Percentiles rank a stretch among this genome's conserved stretches.
These are phyloP conservation scores for Tylopilus sp. DNA, from an alignment of 768 basidiomycete genomes.

Conservation along the genomic window DNA sequence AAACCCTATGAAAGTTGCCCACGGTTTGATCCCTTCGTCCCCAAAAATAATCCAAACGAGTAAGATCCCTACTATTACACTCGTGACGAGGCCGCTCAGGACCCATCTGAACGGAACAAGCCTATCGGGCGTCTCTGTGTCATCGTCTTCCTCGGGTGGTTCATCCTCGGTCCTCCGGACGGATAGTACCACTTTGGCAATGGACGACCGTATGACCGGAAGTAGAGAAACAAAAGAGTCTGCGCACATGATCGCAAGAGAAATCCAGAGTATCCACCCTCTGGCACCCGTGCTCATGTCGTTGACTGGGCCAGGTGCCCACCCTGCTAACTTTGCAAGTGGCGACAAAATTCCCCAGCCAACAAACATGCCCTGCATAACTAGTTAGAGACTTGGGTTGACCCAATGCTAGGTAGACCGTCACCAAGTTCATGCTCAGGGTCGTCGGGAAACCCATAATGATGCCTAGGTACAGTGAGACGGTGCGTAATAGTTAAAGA, in stretches of 20 bases:
- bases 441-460: conserved; percentile 98
- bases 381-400: conserved; percentile 1
- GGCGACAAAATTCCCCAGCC: conserved; percentile 97
- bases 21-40: conserved; percentile 86
- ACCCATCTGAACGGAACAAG: conserved; percentile 86
- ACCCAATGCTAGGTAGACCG: conserved; percentile 15
- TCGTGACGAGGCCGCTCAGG: conserved; percentile 55
- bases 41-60: conserved; percentile 91
- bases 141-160: conserved; percentile 41
- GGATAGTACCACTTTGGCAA: conserved; percentile 33
- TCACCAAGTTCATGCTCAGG: conserved; percentile 84
- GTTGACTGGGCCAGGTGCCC: conserved; percentile 92
- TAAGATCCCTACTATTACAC: conserved; percentile 65
- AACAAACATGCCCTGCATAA: conserved; percentile 81
- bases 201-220: conserved; percentile 62
- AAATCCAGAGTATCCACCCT: conserved; percentile 96
- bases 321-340: conserved; percentile 72
- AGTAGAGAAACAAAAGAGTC: conserved; percentile 86
- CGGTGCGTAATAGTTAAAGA: background rate
- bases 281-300: conserved; percentile 87
- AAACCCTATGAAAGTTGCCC: conserved; percentile 89
- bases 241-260: conserved; percentile 92
- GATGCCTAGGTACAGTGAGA: conserved; percentile 53
- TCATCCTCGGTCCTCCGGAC: conserved; percentile 25
- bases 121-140: conserved; percentile 73